Percentiles rank a stretch among this genome's conserved stretches.
Conservation (phyloP, 73 alveolate species). For the Symbiodinium pilosum region DNA sequence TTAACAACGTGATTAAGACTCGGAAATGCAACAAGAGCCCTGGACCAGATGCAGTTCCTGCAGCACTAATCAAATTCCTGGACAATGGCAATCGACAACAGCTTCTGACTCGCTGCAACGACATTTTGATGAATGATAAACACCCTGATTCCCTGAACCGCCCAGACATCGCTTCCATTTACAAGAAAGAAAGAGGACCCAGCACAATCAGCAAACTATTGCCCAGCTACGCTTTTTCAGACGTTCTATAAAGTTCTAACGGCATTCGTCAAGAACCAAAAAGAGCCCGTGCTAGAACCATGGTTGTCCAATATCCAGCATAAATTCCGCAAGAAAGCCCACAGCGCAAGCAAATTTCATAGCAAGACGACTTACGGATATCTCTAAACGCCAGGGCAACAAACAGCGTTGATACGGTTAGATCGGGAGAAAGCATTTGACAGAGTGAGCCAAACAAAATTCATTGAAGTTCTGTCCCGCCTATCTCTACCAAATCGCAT, state of each 20-base stretch:
- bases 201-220: background rate
- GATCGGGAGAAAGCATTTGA: conserved; percentile 46
- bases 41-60: background rate
- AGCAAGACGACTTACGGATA: too few species aligned
- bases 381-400: too few species aligned
- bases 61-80: background rate
- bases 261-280: too few species aligned
- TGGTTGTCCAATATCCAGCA: background rate
- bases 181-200: conserved; percentile 18
- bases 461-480: background rate
- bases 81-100: background rate
- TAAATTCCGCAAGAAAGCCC: background rate
- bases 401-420: background rate
- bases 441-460: background rate
- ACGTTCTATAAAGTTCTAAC: conserved; percentile 2
- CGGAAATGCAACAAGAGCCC: background rate
- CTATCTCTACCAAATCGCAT: background rate
- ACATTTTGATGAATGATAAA: background rate
- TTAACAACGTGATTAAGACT: background rate
- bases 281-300: too few species aligned
- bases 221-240: conserved; percentile 15
- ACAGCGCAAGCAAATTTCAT: conserved; percentile 16
- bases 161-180: background rate
- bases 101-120: background rate
- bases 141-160: background rate